Conservation (phyloP, 2,329 filamentous ascomycete genomes). For the Aspergillus hortae region DNA sequence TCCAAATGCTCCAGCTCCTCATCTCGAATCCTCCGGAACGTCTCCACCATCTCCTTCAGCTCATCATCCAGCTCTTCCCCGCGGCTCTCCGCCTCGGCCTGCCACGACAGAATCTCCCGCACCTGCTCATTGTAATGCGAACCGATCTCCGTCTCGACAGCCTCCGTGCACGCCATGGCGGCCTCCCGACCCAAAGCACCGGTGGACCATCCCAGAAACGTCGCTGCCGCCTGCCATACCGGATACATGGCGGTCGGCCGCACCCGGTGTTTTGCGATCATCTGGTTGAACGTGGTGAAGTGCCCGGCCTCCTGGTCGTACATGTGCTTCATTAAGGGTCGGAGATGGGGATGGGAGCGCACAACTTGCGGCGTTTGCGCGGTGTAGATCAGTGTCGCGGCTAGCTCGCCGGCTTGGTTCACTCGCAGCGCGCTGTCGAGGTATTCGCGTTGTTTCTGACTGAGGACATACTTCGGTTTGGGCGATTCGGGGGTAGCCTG, state of each 20-base stretch:
- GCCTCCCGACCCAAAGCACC: slow-evolving; percentile 86
- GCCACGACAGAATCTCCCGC: slow-evolving; percentile 74
- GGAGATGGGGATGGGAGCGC: slow-evolving; percentile 77
- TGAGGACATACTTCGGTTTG: slow-evolving; percentile 56
- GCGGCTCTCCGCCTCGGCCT: slow-evolving; percentile 67
- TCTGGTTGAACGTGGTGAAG: slow-evolving; percentile 76
- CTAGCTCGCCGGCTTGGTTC: slow-evolving; percentile 97
- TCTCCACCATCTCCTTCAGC: slow-evolving; percentile 66
- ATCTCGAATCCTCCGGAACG: slow-evolving; percentile 80
- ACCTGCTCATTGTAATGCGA: slow-evolving; percentile 95
- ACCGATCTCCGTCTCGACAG: slow-evolving; percentile 97
- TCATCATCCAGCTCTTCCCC: slow-evolving; percentile 81
- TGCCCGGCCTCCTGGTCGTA: slow-evolving; percentile 93
- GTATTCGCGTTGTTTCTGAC: slow-evolving; percentile 67
- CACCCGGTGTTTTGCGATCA: slow-evolving; percentile 81
- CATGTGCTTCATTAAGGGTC: slow-evolving; percentile 94
- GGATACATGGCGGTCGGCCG: slow-evolving; percentile 92
- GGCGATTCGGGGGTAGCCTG: slow-evolving; percentile 23
- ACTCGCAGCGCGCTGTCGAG: slow-evolving; percentile 82
- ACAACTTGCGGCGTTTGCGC: slow-evolving; percentile 81
- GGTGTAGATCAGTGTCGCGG: slow-evolving; percentile 89
- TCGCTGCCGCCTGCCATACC: slow-evolving; percentile 77
- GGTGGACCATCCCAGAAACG: slow-evolving; percentile 82
- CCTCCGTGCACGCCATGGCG: slow-evolving; percentile 98
- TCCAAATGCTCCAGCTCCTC: slow-evolving; percentile 97